Conservation (phyloP, 202 grass and related monocot species). For the Brachypodium distachyon region DNA sequence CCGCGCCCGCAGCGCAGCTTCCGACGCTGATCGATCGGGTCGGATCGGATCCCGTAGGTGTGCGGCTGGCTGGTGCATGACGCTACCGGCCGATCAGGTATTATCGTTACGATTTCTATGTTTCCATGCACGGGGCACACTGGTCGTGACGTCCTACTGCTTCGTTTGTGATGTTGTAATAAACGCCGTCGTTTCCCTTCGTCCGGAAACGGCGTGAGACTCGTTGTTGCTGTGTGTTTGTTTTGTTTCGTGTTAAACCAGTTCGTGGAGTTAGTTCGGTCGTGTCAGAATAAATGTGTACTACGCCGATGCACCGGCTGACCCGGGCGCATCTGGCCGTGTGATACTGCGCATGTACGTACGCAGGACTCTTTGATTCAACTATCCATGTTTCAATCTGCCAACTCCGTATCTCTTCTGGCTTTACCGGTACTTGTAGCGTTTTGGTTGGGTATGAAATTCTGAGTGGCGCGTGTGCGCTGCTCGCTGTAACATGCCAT, state of each 20-base stretch:
- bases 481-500: no score
- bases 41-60: neutral
- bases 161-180: neutral
- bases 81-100: neutral
- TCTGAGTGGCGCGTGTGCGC: neutral
- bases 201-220: slow-evolving; percentile 26
- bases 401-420: no score
- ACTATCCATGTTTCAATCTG: no score
- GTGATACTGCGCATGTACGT: no score
- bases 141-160: neutral
- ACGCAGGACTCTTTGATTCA: neutral
- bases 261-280: neutral
- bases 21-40: slow-evolving; percentile 29
- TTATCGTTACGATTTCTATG: neutral
- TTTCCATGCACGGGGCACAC: neutral
- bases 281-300: slow-evolving; percentile 8
- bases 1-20: slow-evolving; percentile 63
- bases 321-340: slow-evolving; percentile 1
- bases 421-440: neutral
- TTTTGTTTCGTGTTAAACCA: neutral
- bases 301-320: neutral
- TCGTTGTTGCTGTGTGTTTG: neutral
- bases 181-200: slow-evolving; percentile 38
- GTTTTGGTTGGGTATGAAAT: neutral
- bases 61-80: neutral